Base-by-base conservation (phyloP, 192 early-diverging fungal genomes). In the Umbelopsis sp. region DNA sequence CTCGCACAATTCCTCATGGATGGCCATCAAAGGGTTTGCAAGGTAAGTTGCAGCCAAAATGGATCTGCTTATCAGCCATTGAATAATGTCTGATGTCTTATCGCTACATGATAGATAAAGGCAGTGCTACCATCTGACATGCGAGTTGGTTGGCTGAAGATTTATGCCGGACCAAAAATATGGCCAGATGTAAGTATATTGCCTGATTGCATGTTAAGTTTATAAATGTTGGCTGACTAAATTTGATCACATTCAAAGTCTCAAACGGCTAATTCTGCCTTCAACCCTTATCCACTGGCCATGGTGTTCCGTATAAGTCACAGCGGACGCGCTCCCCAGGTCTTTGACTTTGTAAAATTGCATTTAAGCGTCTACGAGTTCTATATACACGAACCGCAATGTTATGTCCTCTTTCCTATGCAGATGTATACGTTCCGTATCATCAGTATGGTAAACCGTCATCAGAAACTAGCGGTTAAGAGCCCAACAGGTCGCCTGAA, bases 371-470 rank as follows among this genome's bases (percentile, higher is more conserved):
- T 73, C 0, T 74, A 80, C 61, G 81, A 85, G 33, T 85, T 85
- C 50, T 83, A 83, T 37, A 58, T 85, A 16, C 78, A 83, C 45
- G 74, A 82, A 13, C 84, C 84, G 0, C 84, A 85, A 53, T 72
- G 80, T 1, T 77, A 85, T 25, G 21, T 66, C 15, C 71, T 85
- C 4, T 83, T 81, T 23, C 80, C 76, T 18, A 73, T 79, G 33
- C 84, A 86, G 46, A 78, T 71, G 1, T 86, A 83, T 71, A 68
- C 71, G 25, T 86, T 86, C 21, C 48, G 74, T 45, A 66, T 86
- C 11, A 49, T 71, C 46, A 76, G 75, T 4, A 70, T 76, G 2
- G 70, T 66, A 2, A 76, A 72, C 6, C 64, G 72, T 10, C 78
- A 81, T 69, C 71, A 71, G 21, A 80, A 80, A 37, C 33, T 80